These are phyloP conservation scores for Penicillium cataractarum DNA, from an alignment of 495 filamentous ascomycete species.

Conservation along the genomic window DNA sequence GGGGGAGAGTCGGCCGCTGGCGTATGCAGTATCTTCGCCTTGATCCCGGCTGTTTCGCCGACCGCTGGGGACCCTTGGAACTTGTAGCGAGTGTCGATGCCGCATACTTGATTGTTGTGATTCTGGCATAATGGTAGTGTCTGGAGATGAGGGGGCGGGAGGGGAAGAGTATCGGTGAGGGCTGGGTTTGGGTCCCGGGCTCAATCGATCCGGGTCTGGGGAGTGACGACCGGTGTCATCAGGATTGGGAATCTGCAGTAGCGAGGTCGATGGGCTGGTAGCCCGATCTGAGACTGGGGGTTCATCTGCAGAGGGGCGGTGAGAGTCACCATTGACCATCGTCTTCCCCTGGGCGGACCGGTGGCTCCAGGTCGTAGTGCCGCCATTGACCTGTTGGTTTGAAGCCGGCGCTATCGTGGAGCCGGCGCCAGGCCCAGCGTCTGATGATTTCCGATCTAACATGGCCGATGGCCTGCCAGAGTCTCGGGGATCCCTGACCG, in stretches of 20 bases:
- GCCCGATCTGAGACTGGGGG: constrained; percentile 32
- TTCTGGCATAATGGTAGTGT: constrained; percentile 46
- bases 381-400: constrained; percentile 43
- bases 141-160: constrained; percentile 53
- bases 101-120: constrained; percentile 57
- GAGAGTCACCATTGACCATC: constrained; percentile 46
- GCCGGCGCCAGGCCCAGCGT: constrained; percentile 36
- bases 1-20: constrained; percentile 85
- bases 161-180: constrained; percentile 78
- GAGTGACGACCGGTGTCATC: constrained; percentile 44
- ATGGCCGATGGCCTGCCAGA: constrained; percentile 42
- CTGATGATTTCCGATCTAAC: constrained; percentile 41
- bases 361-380: constrained; percentile 25
- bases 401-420: constrained; percentile 35
- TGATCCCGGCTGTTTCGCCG: constrained; percentile 58
- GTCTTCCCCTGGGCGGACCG: constrained; percentile 39
- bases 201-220: constrained; percentile 45
- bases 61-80: constrained; percentile 62
- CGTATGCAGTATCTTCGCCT: constrained; percentile 64
- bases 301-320: constrained; percentile 41
- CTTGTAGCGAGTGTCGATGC: constrained; percentile 90
- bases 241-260: constrained; percentile 40
- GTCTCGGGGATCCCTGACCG: constrained; percentile 43
- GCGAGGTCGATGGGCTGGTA: constrained; percentile 32
- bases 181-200: constrained; percentile 40